These are phyloP conservation scores for Ceratobasidium sp. DNA, from an alignment of 1,284 basidiomycete genomes.

Conservation along the genomic window DNA sequence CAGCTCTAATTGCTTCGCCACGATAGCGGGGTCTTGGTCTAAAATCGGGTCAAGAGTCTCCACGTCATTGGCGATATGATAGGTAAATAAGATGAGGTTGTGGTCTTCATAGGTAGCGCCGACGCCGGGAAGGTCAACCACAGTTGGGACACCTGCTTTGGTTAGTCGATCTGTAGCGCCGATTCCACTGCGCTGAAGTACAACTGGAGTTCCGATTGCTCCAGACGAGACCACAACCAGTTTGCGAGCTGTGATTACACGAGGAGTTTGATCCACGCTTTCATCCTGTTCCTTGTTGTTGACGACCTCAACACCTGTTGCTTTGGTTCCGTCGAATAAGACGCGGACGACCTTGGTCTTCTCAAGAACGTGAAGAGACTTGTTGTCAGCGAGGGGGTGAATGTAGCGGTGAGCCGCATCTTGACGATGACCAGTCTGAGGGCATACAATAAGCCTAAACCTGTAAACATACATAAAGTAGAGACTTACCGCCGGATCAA, in stretches of 20 bases:
- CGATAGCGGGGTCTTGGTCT: conserved; percentile 27
- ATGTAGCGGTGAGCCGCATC: conserved; percentile 35
- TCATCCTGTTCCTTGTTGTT: conserved; percentile 23
- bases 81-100: conserved; percentile 24
- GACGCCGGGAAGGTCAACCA: conserved; percentile 70
- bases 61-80: conserved; percentile 2
- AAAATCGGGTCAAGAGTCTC: conserved; percentile 37
- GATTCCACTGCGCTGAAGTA: conserved; percentile 69
- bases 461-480: neutral
- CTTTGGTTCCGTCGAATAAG: conserved; percentile 42
- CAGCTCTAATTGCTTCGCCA: neutral
- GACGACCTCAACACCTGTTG: conserved; percentile 38
- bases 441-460: neutral
- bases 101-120: conserved; percentile 69
- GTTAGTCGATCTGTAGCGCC: conserved; percentile 62
- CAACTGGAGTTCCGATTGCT: conserved; percentile 62
- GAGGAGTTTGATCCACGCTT: conserved; percentile 29
- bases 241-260: conserved; percentile 37
- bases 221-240: conserved; percentile 41
- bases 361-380: conserved; percentile 33
- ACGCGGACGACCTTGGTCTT: conserved; percentile 37
- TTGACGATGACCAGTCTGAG: conserved; percentile 36
- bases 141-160: conserved; percentile 58
- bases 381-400: conserved; percentile 36
- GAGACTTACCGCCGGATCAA: conserved; percentile 33